Evolutionary conservation across 78 protist species (phyloP).

Genomic region (Polysphondylium violaceum): DNA sequence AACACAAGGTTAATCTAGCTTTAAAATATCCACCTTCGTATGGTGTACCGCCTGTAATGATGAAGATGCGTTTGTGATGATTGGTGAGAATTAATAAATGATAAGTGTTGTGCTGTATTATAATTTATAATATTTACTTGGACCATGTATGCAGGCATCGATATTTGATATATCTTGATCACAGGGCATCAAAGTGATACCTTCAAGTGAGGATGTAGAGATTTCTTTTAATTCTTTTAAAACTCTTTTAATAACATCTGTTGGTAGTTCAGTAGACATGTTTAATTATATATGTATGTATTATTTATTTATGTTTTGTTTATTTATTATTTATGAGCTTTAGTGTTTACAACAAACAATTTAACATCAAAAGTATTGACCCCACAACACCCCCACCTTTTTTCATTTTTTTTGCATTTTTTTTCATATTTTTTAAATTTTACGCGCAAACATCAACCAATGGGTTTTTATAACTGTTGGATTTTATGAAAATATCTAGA

Average conservation of each 20-base stretch:
- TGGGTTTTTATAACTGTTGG: no score
- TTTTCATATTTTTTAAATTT: no score
- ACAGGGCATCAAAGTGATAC: conserved; percentile 79
- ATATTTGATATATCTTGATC: conserved; percentile 91
- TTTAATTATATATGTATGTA: neutral
- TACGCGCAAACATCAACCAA: no score
- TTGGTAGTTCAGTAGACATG: conserved; percentile 83
- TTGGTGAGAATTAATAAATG: neutral
- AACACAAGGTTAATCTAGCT: conserved; percentile 86
- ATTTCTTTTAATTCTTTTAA: conserved; percentile 86
- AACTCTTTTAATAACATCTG: conserved; percentile 81
- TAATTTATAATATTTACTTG: conserved; percentile 61
- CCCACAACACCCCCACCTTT: no score
- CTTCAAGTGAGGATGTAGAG: conserved; percentile 65
- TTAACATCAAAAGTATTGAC: no score
- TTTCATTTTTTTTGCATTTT: no score
- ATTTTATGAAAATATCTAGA: no score
- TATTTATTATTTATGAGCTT: no score
- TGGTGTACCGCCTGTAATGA: conserved; percentile 94
- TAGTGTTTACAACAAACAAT: no score
- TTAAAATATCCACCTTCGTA: conserved; percentile 96
- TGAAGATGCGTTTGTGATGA: neutral
- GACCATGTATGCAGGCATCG: conserved; percentile 93
- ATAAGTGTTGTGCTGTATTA: neutral
- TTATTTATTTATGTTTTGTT: neutral